phyloP scores from a whole-genome alignment of 2,329 filamentous ascomycete genomes.

The Tolypocladium ophioglossoides region DNA sequence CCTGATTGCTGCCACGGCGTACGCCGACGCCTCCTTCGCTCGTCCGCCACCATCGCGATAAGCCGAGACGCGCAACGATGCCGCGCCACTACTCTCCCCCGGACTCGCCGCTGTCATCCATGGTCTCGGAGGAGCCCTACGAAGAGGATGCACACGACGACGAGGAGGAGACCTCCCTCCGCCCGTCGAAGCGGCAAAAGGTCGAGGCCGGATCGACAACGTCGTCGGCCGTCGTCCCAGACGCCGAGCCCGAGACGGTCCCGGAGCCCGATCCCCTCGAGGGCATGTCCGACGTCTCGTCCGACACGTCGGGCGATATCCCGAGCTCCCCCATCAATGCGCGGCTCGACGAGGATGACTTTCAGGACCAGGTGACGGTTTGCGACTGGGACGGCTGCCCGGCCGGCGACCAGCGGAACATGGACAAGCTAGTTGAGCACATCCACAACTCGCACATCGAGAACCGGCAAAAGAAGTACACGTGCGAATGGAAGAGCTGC shows the following conservation, averaged over 20 bases:
- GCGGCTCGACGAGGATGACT: constrained; percentile 62
- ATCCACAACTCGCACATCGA: constrained; percentile 93
- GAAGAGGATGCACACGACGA: constrained; percentile 35
- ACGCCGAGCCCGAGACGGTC: constrained; percentile 33
- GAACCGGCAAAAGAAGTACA: constrained; percentile 88
- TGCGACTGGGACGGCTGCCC: constrained; percentile 72
- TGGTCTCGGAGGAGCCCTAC: constrained; percentile 33
- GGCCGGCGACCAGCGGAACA: constrained; percentile 62
- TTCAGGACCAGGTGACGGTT: constrained; percentile 65
- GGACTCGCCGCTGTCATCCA: constrained; percentile 38
- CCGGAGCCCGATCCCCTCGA: constrained; percentile 43
- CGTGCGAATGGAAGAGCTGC: constrained; percentile 96
- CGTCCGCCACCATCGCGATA: background rate
- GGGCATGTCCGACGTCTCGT: constrained; percentile 65
- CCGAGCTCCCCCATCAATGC: constrained; percentile 60
- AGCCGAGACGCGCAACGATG: background rate
- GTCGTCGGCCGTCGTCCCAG: constrained; percentile 31
- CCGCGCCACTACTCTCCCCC: constrained; percentile 20
- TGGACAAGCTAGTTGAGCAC: constrained; percentile 73
- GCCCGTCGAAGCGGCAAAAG: constrained; percentile 38
- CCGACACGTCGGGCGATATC: constrained; percentile 80
- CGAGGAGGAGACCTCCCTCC: constrained; percentile 26
- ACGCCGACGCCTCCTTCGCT: background rate
- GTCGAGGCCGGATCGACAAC: constrained; percentile 32
- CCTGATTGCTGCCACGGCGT: background rate